Base-by-base conservation (phyloP, 768 basidiomycete genomes). In the Agaricus blazei region DNA sequence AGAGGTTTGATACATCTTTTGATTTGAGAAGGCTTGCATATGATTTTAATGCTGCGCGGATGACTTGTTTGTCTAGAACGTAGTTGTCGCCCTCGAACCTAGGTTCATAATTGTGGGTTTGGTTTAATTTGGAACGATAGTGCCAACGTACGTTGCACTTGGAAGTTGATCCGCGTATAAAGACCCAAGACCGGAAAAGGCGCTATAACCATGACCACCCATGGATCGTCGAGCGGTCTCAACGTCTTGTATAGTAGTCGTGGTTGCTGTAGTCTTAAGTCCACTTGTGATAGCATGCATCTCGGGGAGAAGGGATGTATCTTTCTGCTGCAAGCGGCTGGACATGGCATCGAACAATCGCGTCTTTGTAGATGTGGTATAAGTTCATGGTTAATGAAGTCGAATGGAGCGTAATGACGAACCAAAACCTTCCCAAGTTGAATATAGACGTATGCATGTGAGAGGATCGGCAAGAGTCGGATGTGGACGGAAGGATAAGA, bases 81-180 rank as follows among this genome's bases (percentile, higher is more conserved):
- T 79, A 90, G 64, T 91, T 90, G 63, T 91, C 89, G 12, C 88
- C 88, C 70, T 90, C 88, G 59, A 80, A 89, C 2, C 85, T 87
- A 57, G 44, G 14, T 11, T 45, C 4, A 0, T 42, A 31, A 15
- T 38, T 8, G 31, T 31, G 9, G 23, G 3, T 29, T 37, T 5
- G 8, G 11, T 28, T 47, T 5, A 23, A 4, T 14, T 14, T 19
- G 9, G 41, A 41, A 26, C n/a, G 2, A 9, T 11, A 28, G 1
- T 31, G 12, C 15, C 23, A n/a, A 71, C 80, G 9, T 62, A 86
- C 82, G 87, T 88, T 26, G 75, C 79, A 51, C 78, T 75, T 0
- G 87, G 86, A 2, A 87, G 71, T 58, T 82, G 81, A 64, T 86
- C 81, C 3, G 82, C 83, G 59, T 87, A 88, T 0, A 85, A 50